Base-by-base conservation (phyloP, 805 yeast genomes). In the Lipomyces oligophaga region DNA sequence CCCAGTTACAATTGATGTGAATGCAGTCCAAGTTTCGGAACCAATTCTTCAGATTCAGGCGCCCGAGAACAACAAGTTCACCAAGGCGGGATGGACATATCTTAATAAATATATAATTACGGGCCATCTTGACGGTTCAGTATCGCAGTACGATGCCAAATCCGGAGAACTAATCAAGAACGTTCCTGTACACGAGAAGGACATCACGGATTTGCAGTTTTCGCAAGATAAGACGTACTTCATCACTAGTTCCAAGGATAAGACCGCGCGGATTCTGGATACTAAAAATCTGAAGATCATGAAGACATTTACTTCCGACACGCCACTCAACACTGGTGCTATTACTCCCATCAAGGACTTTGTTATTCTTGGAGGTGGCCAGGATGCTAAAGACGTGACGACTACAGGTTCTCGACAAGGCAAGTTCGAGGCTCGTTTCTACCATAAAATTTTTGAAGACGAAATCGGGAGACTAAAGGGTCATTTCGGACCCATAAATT, bases 401-500 rank as follows among this genome's bases (percentile, higher is more conserved):
- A 93, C 97, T n/a, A 88, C 97, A 22, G 78, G 93, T 34, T 80
- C 88, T 45, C 75, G 83, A 39, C 95, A 90, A 68, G 98, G 98
- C 73, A 86, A 86, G 65, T 93, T 93, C 67, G 97, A 93, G 73
- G 93, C 97, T 30, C 80, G 96, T 71, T 85, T 93, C 67, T 87
- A 81, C 71, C 97, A 93, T 71, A 93, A 90, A 72, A 78, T 93
- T 41, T 93, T 89, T 67, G 83, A 83, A 67, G 97, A 90, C 65
- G 97, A 90, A 68, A 81, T 93, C 57, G 98, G 97, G 58, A 83
- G 96, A 71, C 90, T 93, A 41, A 86, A 85, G 70, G 99, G 98
- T 48, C 99, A 93, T 73, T 93, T 93, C 76, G 99, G 99, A 75
- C 99, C 99, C 38, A 78, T 93, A 62, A 93, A 93, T 73, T 80